Conservation (phyloP, 1,284 basidiomycete species). For the Sutorius eximius region DNA sequence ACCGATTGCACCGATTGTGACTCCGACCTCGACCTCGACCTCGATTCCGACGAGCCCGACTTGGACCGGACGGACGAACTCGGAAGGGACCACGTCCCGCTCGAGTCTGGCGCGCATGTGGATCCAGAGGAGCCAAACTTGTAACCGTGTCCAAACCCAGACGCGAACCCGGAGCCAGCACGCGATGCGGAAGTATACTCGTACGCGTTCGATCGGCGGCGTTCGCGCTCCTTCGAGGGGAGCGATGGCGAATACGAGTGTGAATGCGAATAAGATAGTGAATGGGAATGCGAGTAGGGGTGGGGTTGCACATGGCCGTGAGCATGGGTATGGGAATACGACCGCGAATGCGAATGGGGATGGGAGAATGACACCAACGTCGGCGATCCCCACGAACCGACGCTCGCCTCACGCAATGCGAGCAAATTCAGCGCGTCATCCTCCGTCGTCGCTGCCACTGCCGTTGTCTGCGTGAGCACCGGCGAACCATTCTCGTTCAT, state of each 20-base stretch:
- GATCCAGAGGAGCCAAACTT: not conserved
- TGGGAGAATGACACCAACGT: constrained; percentile 8
- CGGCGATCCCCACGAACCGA: constrained; percentile 17
- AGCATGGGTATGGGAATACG: constrained; percentile 12
- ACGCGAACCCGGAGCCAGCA: not conserved
- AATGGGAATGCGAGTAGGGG: not conserved
- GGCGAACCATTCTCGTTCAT: constrained; percentile 3
- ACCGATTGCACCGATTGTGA: constrained; percentile 10
- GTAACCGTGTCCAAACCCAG: not conserved
- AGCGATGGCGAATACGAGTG: constrained; percentile 7
- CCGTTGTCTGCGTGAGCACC: not conserved
- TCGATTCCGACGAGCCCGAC: constrained; percentile 34
- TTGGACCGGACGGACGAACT: constrained; percentile 50
- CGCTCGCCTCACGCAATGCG: constrained; percentile 17
- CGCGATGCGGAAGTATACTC: constrained; percentile 8
- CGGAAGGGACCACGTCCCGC: constrained; percentile 51
- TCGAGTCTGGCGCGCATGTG: constrained; percentile 20
- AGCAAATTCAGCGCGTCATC: constrained; percentile 32
- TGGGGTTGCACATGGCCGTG: not conserved
- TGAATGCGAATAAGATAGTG: constrained; percentile 4
- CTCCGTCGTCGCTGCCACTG: not conserved
- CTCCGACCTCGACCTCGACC: constrained; percentile 38
- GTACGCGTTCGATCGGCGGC: constrained; percentile 20
- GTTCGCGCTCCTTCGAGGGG: constrained; percentile 3
- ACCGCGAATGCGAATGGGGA: constrained; percentile 14